Conservation (phyloP, 106 monocot species). For the Dendrobium catenatum region DNA sequence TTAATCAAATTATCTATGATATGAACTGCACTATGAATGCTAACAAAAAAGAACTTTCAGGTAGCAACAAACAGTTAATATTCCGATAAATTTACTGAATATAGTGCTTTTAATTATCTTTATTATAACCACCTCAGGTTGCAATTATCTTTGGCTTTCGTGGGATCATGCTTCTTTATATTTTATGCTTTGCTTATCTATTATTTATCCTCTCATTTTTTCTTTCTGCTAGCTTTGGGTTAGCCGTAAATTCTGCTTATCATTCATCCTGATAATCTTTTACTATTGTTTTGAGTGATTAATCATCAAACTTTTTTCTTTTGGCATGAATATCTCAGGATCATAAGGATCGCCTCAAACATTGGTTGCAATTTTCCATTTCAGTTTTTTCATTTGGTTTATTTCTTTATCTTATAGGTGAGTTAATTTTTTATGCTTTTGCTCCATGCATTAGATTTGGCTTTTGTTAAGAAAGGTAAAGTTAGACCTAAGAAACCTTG, state of each 20-base stretch:
- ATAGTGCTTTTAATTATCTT: background rate
- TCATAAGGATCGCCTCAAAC: slow-evolving; percentile 49
- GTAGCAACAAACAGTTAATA: background rate
- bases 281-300: background rate
- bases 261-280: background rate
- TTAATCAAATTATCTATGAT: background rate
- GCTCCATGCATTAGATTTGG: too few species aligned
- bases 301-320: background rate
- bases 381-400: slow-evolving; percentile 45
- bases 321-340: slow-evolving; percentile 30
- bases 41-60: too few species aligned
- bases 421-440: background rate
- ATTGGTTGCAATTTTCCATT: slow-evolving; percentile 50
- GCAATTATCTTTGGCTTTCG: background rate
- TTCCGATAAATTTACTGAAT: background rate
- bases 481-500: too few species aligned
- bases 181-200: background rate
- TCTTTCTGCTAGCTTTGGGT: background rate
- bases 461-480: too few species aligned
- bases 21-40: background rate
- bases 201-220: background rate
- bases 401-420: slow-evolving; percentile 50
- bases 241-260: background rate
- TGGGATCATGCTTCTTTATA: background rate
- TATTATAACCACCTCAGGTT: background rate